Evolutionary conservation across 768 basidiomycete species (phyloP).

Genomic region (Amanita rimosa): DNA sequence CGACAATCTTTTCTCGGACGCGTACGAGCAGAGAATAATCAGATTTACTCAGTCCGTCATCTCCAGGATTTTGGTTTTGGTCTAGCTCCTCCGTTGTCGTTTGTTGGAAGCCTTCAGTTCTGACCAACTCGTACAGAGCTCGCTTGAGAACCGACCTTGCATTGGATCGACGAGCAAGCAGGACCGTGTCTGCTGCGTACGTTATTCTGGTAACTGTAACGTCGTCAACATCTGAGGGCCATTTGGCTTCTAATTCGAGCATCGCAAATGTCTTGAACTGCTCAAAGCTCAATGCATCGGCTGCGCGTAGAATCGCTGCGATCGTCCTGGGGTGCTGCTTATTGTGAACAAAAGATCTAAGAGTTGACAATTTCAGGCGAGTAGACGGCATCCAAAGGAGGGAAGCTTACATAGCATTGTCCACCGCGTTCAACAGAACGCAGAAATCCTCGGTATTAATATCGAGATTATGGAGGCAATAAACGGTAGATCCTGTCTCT

Average conservation of each 20-base stretch:
- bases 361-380: not conserved
- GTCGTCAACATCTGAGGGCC: not conserved
- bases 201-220: not conserved
- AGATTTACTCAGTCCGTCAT: not conserved
- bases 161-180: not conserved
- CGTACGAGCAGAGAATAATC: not conserved
- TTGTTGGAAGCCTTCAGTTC: not conserved
- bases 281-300: not conserved
- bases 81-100: not conserved
- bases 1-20: not conserved
- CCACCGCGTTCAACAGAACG: constrained; percentile 18
- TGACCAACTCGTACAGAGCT: not conserved
- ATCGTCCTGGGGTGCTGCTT: not conserved
- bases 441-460: constrained; percentile 22
- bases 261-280: not conserved
- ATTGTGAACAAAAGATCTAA: not conserved
- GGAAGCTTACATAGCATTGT: constrained; percentile 19
- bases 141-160: not conserved
- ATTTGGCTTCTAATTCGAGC: not conserved
- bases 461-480: constrained; percentile 6
- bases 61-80: not conserved
- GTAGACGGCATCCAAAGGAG: not conserved
- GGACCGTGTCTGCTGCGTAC: not conserved
- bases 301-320: not conserved
- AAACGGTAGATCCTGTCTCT: not conserved